Evolutionary conservation across 257 asterid genomes (phyloP).

Genomic region (Salvia miltiorrhiza): DNA sequence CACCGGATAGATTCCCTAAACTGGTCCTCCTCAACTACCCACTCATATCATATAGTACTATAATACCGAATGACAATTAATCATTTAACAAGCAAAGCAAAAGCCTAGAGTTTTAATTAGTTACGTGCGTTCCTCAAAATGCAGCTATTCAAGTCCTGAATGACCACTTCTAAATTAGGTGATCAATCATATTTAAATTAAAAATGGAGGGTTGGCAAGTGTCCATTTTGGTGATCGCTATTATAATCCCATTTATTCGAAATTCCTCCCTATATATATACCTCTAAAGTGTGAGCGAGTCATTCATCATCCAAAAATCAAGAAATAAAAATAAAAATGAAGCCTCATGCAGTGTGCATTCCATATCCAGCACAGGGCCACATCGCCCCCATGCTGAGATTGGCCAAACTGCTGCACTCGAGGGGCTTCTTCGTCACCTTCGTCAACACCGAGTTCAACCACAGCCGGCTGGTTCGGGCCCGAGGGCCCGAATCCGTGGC

Average conservation of each 20-base stretch:
- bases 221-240: neutral
- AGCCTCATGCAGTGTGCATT: constrained; percentile 55
- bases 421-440: constrained; percentile 65
- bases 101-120: neutral
- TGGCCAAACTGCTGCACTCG: constrained; percentile 54
- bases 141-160: neutral
- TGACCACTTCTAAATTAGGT: too few relatives aligned
- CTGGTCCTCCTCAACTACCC: too few relatives aligned
- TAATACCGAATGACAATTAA: too few relatives aligned
- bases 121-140: constrained; percentile 4
- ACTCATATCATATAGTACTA: too few relatives aligned
- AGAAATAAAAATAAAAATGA: constrained; percentile 12
- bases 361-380: constrained; percentile 83
- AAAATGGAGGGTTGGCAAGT: neutral
- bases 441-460: too few relatives aligned
- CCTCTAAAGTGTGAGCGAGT: neutral
- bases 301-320: neutral
- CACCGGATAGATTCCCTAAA: too few relatives aligned
- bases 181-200: neutral
- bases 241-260: neutral
- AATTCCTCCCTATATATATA: constrained; percentile 2
- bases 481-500: constrained; percentile 47
- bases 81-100: neutral
- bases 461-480: constrained; percentile 48
- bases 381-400: constrained; percentile 50